Evolutionary conservation across 83 land plant species (phyloP).

Genomic region (Isoetes engelmannii): DNA sequence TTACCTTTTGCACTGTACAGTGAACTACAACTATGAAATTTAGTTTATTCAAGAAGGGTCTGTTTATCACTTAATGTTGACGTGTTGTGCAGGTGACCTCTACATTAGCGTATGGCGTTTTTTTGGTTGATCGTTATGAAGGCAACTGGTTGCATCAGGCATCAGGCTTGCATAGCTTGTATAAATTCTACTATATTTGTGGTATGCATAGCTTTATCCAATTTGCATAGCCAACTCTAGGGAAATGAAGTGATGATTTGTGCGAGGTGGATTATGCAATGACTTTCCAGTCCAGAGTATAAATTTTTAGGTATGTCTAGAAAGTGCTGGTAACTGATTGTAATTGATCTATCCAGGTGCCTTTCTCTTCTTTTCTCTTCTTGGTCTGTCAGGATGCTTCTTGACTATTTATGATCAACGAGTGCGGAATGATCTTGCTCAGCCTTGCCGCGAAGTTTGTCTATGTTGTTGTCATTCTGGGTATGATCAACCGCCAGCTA

Average conservation of each 20-base stretch:
- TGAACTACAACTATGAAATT: too few species aligned
- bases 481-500: conserved; percentile 14
- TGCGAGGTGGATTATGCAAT: too few species aligned
- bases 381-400: conserved; percentile 90
- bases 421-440: conserved; percentile 85
- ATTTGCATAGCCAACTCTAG: conserved; percentile 34
- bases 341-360: conserved; percentile 50
- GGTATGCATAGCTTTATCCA: conserved; percentile 49
- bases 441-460: conserved; percentile 88
- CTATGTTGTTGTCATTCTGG: conserved; percentile 95
- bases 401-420: conserved; percentile 94
- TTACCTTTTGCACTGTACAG: background rate
- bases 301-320: too few species aligned
- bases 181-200: conserved; percentile 84
- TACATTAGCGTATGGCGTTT: conserved; percentile 60
- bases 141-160: conserved; percentile 56
- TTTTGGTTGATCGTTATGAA: conserved; percentile 59
- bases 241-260: too few species aligned
- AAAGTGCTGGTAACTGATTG: background rate
- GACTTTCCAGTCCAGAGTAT: too few species aligned
- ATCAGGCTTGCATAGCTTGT: conserved; percentile 66
- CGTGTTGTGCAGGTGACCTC: conserved; percentile 59
- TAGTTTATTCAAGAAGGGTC: too few species aligned
- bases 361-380: conserved; percentile 75
- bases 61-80: background rate